Evolutionary conservation across 805 yeast genomes (phyloP).

Genomic region (Starmerella asiatica): DNA sequence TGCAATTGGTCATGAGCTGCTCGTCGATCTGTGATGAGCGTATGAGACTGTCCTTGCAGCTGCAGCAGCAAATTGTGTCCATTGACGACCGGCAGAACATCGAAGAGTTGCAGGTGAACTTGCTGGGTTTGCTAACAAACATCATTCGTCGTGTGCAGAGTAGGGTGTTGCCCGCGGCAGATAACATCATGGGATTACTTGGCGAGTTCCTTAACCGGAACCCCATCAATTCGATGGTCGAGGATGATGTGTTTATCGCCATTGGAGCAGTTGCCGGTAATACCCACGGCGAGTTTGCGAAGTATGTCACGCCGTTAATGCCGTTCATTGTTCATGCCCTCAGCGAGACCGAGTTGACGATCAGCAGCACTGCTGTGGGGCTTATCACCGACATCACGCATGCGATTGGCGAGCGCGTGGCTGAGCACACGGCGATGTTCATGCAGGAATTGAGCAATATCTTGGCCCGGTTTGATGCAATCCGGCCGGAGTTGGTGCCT

Average conservation of each 20-base stretch:
- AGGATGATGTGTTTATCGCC: conserved; percentile 89
- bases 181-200: conserved; percentile 71
- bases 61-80: conserved; percentile 45
- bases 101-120: conserved; percentile 77
- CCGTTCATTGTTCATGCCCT: conserved; percentile 74
- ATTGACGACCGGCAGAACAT: conserved; percentile 63
- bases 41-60: conserved; percentile 50
- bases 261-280: conserved; percentile 82
- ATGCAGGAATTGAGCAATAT: conserved; percentile 72
- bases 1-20: conserved; percentile 53
- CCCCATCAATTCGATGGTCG: conserved; percentile 61
- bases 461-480: conserved; percentile 44
- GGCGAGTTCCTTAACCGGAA: conserved; percentile 54
- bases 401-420: conserved; percentile 61
- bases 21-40: conserved; percentile 64
- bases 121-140: conserved; percentile 62
- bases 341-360: conserved; percentile 67
- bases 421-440: conserved; percentile 63
- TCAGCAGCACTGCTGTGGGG: conserved; percentile 84
- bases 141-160: conserved; percentile 66
- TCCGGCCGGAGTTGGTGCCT: conserved; percentile 74
- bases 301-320: conserved; percentile 67
- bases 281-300: conserved; percentile 52
- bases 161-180: conserved; percentile 52
- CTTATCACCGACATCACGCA: conserved; percentile 88